Evolutionary conservation across 495 filamentous ascomycete species (phyloP), one percentile per base, ranked within the genome.

Genomic region (Bryoglossum gracile): DNA sequence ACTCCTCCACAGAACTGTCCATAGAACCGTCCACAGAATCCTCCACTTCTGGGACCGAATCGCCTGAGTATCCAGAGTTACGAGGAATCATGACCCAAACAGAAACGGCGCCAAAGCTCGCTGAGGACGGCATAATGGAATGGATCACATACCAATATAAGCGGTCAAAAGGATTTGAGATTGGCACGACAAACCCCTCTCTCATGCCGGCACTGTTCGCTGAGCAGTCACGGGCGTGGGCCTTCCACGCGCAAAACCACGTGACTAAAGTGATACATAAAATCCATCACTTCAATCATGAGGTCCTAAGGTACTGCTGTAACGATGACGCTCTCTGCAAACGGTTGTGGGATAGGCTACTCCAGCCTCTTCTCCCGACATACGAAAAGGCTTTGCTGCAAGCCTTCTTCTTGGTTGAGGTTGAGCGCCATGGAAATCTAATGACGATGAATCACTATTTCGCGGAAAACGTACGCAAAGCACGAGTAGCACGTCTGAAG

Each of bases 101-200:
- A 22, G 21, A 50, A 10, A 43, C 14, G 44, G 35, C 17, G 51
- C 37, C 42, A 44, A 46, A 45, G 32, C 47, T 53, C 13, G 38
- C 41, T 22, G 47, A 55, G 17, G 53, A 51, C 28, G 33, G 46
- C 39, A n/a, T n/a, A n/a, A 22, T 30, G 35, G 48, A 11, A 42
- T 56, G 53, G 53, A 51, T 68, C 25, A 49, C 34, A 0, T 23
- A 46, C 3, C 25, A 60, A 9, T 62, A 64, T 33, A 17, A 30
- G 0, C 4, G 43, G 17, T 62, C 54, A 16, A 56, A 61, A 13
- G 64, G 59, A 10, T 40, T 64, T 32, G 64, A 63, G 0, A 48
- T 67, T 4, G 55, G 58, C 11, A 56, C 55, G 8, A 54, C 61
- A 46, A 58, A 50, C 39, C 14, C 50, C 28, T 0, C 43, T 38